A percentile compares a stretch with the other conserved stretches of the same genome.
Conservation (phyloP, 306 rosid genomes). For the Citrullus amarus region DNA sequence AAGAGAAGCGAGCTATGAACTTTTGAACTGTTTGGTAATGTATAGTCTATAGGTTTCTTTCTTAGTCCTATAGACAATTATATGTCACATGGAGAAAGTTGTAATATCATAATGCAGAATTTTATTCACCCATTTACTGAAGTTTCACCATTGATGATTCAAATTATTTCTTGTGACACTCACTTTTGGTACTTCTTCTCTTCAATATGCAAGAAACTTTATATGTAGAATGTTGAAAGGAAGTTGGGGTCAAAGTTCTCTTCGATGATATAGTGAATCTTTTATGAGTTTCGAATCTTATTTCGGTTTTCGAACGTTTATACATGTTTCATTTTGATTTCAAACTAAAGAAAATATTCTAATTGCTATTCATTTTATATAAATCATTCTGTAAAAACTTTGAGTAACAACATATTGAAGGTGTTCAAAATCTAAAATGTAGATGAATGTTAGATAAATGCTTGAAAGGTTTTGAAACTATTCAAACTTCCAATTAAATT, state of each 20-base stretch:
- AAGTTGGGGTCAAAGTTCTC: neutral
- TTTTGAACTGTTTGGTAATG: slow-evolving; percentile 1
- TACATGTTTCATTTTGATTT: too few relatives aligned
- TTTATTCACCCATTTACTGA: neutral
- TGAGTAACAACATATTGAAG: too few relatives aligned
- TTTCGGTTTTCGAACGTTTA: too few relatives aligned
- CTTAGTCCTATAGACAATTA: neutral
- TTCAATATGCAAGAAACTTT: neutral
- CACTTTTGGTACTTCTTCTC: neutral
- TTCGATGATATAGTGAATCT: neutral
- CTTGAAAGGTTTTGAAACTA: neutral
- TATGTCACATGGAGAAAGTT: neutral
- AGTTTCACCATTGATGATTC: neutral
- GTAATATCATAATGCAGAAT: neutral
- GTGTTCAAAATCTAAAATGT: too few relatives aligned
- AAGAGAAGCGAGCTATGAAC: neutral
- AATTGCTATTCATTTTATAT: too few relatives aligned
- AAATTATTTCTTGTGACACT: neutral
- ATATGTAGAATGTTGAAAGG: neutral
- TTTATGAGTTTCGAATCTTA: too few relatives aligned
- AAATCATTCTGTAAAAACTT: too few relatives aligned
- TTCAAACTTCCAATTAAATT: neutral
- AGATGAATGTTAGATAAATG: neutral
- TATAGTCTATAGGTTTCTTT: neutral
- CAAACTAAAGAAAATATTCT: too few relatives aligned